Percentiles rank a stretch among this genome's conserved stretches.
phyloP scores from a whole-genome alignment of 345 rosid species.

The Arabidopsis suecica region DNA sequence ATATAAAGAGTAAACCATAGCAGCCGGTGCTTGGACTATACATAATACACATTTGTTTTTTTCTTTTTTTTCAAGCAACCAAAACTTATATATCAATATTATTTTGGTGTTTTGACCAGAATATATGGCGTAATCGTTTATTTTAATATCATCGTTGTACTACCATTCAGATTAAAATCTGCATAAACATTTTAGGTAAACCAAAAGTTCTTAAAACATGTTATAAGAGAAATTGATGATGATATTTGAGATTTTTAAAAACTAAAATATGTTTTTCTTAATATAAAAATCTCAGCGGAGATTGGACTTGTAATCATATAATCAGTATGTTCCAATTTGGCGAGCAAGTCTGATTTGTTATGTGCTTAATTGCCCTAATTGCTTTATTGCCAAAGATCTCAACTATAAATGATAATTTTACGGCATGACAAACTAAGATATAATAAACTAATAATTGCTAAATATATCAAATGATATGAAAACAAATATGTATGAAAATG shows the following conservation, averaged over 20 bases:
- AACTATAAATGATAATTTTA: background rate
- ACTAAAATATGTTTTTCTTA: background rate
- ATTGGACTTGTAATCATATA: background rate
- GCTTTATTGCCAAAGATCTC: background rate
- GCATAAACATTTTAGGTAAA: background rate
- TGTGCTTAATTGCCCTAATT: background rate
- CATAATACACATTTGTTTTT: background rate
- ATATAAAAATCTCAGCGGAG: background rate
- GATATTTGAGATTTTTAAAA: background rate
- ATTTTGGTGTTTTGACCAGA: background rate
- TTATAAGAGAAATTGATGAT: background rate
- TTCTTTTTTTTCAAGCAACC: background rate
- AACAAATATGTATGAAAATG: background rate
- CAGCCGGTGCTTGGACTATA: background rate
- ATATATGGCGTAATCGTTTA: background rate
- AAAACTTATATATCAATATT: background rate
- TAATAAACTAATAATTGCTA: background rate
- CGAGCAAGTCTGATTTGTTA: background rate
- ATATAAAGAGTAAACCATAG: conserved; percentile 10
- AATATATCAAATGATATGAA: background rate
- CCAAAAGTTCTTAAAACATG: background rate
- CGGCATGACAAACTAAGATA: background rate
- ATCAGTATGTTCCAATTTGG: conserved; percentile 1
- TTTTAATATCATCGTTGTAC: too few species aligned
- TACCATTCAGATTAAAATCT: background rate